Evolutionary conservation across 1,284 basidiomycete genomes (phyloP), one percentile per base, ranked within the genome.

Genomic region (Farysia itapuensis): DNA sequence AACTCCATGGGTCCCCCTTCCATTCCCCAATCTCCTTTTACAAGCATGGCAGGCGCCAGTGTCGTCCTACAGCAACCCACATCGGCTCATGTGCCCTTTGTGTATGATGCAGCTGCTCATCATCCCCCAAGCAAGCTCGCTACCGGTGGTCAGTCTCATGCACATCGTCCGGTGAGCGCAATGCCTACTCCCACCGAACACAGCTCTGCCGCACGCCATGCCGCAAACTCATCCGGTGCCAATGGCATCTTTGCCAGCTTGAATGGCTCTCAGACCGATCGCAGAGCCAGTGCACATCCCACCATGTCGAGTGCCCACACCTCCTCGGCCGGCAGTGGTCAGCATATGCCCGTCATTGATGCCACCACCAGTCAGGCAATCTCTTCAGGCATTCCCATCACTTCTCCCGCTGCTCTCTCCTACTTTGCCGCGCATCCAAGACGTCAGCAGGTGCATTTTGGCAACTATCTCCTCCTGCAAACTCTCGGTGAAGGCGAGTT

Each of bases 401-500:
- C 74, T 22, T 76, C 74, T n/a, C 72, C 69, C 4, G 68, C 74
- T 19, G 74, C 74, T 23, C 51, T 75, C 35, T 45, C 53, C 22
- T 76, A 75, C 65, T 76, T 75, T 66, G 71, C 74, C 13, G 74
- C 74, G 28, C 70, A 76, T 30, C 74, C 74, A 5, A 51, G 72
- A 24, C 52, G 74, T 11, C 74, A 74, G 57, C 74, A 76, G 49
- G 74, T 76, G 24, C 70, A 74, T 54, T 76, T 76, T 68, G 74
- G 74, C 47, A 65, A 71, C 48, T 76, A 76, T 35, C 69, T 76
- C 35, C 48, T 76, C 21, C 66, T 76, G 16, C 74, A 76, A 45
- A 76, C 74, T 15, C 52, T 76, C 16, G 75, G 95, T 34, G 94
- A 99, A 78, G 95, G 95, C 67, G 95, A 99, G 81, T 98, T 98